Base-by-base conservation (phyloP, 768 basidiomycete genomes). In the Lentinula sp. region DNA sequence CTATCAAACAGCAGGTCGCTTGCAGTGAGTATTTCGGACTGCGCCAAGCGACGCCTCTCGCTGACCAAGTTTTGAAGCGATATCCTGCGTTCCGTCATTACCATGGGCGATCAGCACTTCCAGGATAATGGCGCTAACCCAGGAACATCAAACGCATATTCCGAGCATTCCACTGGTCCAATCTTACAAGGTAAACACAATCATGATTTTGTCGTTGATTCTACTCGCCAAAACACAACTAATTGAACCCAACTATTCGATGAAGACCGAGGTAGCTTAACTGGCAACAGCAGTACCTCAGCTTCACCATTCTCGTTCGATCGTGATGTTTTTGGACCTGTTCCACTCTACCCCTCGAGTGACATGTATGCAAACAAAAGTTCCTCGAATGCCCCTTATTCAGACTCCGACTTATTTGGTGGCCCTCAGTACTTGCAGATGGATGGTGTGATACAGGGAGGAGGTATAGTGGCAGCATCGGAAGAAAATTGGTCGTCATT, bases 401-500 rank as follows among this genome's bases (percentile, higher is more conserved):
- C 51, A 52, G 18, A 15, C 28, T 52, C 36, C 9, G 46, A 23
- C 23, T 48, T 5, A 48, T 37, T 43, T 16, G 23, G 15, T 20
- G 55, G 16, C 20, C 37, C 35, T 55, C 52, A 53, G 32, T 7
- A 18, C 12, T 56, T 20, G 55, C 41, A 41, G 39, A 43, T 54
- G 53, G 53, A 54, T 12, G 18, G 35, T 10, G 37, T 54, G 16
- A 37, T 39, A 16, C 46, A 28, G 18, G 46, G 18, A 33, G 10
- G 37, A 28, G 12, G 20, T 43, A 16, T 43, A 23, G 55, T 32
- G 13, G 39, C 41, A n/a, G 12, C 37, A 15, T 56, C 55, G 32
- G 55, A 56, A n/a, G 41, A 37, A n/a, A 56, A 42, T n/a, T 56
- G 55, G 55, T 42, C 55, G 23, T 42, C 39, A 7, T 56, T 56